Percentiles rank a stretch among this genome's conserved stretches.
phyloP scores from a whole-genome alignment of 345 rosid genomes.

The Acer negundo region DNA sequence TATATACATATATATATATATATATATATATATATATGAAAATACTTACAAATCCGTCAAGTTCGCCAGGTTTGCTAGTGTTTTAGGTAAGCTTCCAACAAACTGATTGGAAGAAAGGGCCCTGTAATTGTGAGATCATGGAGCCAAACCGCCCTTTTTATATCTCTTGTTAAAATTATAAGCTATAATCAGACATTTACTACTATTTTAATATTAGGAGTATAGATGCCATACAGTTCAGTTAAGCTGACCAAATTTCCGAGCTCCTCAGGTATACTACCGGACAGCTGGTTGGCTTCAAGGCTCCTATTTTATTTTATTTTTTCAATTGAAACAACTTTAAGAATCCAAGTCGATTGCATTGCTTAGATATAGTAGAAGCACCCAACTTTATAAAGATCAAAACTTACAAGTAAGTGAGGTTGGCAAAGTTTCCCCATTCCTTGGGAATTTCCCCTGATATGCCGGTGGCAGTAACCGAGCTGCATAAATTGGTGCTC shows the following conservation, averaged over 20 bases:
- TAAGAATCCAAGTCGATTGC: no score
- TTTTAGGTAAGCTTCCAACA: not conserved
- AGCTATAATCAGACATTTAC: not conserved
- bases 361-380: not conserved
- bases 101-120: not conserved
- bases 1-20: not conserved
- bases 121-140: not conserved
- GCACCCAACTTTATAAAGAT: not conserved
- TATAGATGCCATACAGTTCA: conserved; percentile 1
- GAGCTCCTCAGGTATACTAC: conserved; percentile 19
- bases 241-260: conserved; percentile 24
- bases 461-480: not conserved
- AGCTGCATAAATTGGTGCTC: not conserved
- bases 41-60: not conserved
- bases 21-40: not conserved
- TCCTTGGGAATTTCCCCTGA: not conserved
- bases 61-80: not conserved
- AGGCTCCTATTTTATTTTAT: conserved; percentile 12
- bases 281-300: conserved; percentile 20
- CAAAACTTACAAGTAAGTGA: not conserved
- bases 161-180: not conserved
- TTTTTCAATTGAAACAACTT: not conserved
- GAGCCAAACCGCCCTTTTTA: conserved; percentile 1
- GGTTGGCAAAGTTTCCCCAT: conserved; percentile 2
- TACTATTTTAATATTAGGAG: not conserved